phyloP scores from a whole-genome alignment of 2,329 filamentous ascomycete species.

The Penicillium thymicola region DNA sequence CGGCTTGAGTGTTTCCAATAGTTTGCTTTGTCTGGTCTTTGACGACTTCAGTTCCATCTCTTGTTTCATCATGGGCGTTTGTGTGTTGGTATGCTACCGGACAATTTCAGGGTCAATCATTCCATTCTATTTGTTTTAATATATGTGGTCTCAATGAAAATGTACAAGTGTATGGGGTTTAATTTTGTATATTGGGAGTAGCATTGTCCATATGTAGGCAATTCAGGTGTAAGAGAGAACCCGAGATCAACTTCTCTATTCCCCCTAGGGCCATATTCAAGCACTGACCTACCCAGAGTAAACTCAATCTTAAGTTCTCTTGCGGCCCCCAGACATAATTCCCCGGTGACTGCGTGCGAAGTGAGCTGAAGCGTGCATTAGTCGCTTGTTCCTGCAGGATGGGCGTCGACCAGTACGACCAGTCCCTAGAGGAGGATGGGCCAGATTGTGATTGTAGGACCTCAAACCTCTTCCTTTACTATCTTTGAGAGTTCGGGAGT shows the following conservation, averaged over 20 bases:
- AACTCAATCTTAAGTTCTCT: background rate
- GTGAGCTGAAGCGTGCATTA: constrained; percentile 32
- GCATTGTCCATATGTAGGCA: background rate
- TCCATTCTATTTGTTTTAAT: constrained; percentile 15
- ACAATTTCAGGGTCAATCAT: constrained; percentile 15
- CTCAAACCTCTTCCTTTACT: background rate
- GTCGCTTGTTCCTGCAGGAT: constrained; percentile 33
- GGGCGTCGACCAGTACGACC: constrained; percentile 15
- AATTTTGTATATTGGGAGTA: background rate
- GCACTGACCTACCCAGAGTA: background rate
- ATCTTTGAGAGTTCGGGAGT: background rate
- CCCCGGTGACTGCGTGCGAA: constrained; percentile 3
- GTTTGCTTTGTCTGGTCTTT: background rate
- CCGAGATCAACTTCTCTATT: background rate
- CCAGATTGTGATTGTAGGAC: constrained; percentile 19
- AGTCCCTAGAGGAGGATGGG: constrained; percentile 7
- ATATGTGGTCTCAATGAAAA: constrained; percentile 4
- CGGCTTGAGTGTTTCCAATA: constrained; percentile 21
- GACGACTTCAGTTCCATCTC: background rate
- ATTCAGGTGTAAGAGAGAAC: background rate
- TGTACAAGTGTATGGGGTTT: background rate
- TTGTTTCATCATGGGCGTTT: constrained; percentile 25
- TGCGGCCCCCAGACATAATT: background rate
- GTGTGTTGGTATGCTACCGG: constrained; percentile 16
- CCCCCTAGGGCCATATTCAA: background rate